Percentiles rank a stretch among this genome's conserved stretches.
These are phyloP conservation scores for Artemisia argyi DNA, from an alignment of 129 eudicot genomes.

Conservation along the genomic window DNA sequence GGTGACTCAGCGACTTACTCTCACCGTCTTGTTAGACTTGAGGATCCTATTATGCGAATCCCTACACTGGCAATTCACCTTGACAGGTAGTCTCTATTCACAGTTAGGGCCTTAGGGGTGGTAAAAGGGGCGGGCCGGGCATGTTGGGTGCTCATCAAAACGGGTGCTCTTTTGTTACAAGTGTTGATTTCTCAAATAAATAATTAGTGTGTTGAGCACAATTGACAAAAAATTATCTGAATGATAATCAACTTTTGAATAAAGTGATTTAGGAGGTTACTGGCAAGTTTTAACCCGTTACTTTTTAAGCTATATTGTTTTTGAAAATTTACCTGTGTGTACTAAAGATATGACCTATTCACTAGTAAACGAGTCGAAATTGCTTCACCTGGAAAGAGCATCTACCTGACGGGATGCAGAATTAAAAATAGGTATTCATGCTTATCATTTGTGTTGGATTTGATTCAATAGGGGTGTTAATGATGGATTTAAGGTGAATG, in stretches of 20 bases:
- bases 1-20: slow-evolving; percentile 61
- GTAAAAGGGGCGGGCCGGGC: background rate
- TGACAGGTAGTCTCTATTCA: slow-evolving; percentile 40
- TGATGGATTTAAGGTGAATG: slow-evolving; percentile 95
- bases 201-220: too few relatives aligned
- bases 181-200: background rate
- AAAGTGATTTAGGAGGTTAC: background rate
- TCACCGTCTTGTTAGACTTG: slow-evolving; percentile 77
- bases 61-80: slow-evolving; percentile 93
- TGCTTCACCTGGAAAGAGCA: too few relatives aligned
- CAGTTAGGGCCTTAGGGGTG: background rate
- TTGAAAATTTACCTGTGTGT: too few relatives aligned
- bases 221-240: background rate
- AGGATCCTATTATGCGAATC: slow-evolving; percentile 91
- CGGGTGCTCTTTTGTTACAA: background rate
- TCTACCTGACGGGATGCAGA: too few relatives aligned
- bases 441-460: background rate
- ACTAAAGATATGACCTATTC: too few relatives aligned
- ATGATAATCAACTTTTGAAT: background rate
- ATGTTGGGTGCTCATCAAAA: background rate
- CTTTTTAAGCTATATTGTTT: too few relatives aligned
- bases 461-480: slow-evolving; percentile 58
- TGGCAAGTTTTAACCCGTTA: background rate
- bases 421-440: too few relatives aligned
- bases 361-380: too few relatives aligned